A percentile compares a stretch with the other conserved stretches of the same genome.
These are phyloP conservation scores for Botryosphaeria dothidea DNA, from an alignment of 2,329 filamentous ascomycete genomes.

Conservation along the genomic window DNA sequence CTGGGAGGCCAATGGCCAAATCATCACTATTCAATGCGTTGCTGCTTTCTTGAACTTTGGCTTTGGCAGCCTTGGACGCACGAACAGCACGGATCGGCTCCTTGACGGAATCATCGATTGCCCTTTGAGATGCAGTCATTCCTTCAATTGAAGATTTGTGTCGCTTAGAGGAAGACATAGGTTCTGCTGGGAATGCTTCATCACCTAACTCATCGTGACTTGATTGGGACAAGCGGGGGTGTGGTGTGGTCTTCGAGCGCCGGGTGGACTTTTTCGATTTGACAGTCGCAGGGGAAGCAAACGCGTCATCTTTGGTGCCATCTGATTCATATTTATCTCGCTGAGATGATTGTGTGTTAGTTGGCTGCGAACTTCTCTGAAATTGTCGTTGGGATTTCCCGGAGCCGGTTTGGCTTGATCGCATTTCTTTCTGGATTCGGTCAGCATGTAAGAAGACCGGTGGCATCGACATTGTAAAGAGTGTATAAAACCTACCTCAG, in stretches of 20 bases:
- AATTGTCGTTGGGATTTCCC: neutral
- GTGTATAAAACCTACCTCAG: neutral
- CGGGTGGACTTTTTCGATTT: neutral
- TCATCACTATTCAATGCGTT: conserved; percentile 26
- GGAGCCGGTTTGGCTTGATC: neutral
- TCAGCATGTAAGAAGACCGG: neutral
- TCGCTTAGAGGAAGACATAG: neutral
- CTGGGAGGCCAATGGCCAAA: conserved; percentile 27
- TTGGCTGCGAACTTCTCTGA: neutral
- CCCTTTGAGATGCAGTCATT: conserved; percentile 2
- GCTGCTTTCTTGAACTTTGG: neutral
- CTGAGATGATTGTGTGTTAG: neutral
- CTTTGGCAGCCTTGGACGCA: conserved; percentile 10
- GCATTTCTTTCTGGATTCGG: neutral
- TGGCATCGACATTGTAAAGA: neutral
- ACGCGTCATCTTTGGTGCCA: neutral
- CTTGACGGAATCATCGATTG: conserved; percentile 19
- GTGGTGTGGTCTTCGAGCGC: neutral
- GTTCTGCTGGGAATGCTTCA: conserved; percentile 25
- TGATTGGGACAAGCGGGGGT: neutral
- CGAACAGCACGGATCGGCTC: conserved; percentile 10
- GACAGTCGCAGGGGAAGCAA: neutral
- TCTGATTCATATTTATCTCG: no score
- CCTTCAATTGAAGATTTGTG: neutral
- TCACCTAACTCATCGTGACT: neutral